These are phyloP conservation scores for Flaveria robusta DNA, from an alignment of 129 eudicot genomes.

Conservation along the genomic window DNA sequence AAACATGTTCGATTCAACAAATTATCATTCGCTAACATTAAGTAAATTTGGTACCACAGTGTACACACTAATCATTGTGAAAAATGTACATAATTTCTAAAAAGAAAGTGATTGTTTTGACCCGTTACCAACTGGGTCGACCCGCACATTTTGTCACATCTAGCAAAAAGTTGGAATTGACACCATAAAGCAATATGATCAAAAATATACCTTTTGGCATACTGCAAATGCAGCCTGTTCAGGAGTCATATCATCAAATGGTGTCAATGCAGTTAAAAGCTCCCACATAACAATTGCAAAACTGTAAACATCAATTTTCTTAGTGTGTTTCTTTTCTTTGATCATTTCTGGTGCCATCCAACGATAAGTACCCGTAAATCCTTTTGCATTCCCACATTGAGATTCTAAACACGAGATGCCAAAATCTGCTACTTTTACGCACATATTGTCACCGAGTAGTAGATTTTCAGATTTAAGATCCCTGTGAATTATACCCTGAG, in stretches of 20 bases:
- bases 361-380: constrained; percentile 94
- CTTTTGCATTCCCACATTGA: constrained; percentile 83
- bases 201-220: constrained; percentile 77
- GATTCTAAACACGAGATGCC: constrained; percentile 96
- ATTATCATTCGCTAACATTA: no score
- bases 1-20: not conserved
- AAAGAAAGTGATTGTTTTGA: not conserved
- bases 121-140: not conserved
- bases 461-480: constrained; percentile 94
- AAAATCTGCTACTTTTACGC: constrained; percentile 94
- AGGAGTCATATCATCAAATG: constrained; percentile 90
- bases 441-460: constrained; percentile 80
- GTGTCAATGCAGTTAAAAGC: constrained; percentile 85
- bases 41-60: no score
- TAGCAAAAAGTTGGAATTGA: no score
- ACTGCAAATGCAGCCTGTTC: constrained; percentile 99
- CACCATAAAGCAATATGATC: not conserved
- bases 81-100: no score
- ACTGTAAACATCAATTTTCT: constrained; percentile 94
- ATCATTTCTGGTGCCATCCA: constrained; percentile 99
- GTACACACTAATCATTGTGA: not conserved
- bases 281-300: constrained; percentile 95
- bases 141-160: not conserved
- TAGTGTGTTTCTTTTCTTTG: constrained; percentile 80
- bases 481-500: constrained; percentile 86